Evolutionary conservation across 768 basidiomycete species (phyloP).

Genomic region (Lentinula detonsa): DNA sequence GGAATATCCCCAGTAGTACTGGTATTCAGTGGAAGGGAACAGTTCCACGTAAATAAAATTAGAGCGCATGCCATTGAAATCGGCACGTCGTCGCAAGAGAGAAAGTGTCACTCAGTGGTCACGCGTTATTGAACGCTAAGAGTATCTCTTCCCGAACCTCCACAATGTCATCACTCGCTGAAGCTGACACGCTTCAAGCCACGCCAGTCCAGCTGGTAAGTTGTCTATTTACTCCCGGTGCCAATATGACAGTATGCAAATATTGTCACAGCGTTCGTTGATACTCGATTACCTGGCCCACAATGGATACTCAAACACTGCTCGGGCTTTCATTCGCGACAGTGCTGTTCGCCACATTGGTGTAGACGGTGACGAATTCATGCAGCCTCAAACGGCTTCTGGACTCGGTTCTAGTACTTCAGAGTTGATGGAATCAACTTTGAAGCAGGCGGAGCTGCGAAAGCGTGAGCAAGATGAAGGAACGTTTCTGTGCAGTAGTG

Average conservation of each 20-base stretch:
- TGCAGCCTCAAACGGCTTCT: conserved; percentile 10
- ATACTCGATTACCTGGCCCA: conserved; percentile 78
- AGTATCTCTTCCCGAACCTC: background rate
- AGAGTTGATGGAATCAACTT: conserved; percentile 29
- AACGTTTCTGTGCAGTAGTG: conserved; percentile 3
- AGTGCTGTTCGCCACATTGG: conserved; percentile 58
- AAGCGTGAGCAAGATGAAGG: conserved; percentile 38
- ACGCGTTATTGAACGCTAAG: background rate
- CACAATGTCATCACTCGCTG: background rate
- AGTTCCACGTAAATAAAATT: background rate
- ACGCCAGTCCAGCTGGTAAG: background rate
- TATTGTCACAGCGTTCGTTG: conserved; percentile 44
- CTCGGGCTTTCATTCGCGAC: conserved; percentile 60
- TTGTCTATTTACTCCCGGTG: background rate
- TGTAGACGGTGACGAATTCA: conserved; percentile 64
- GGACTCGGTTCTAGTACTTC: background rate
- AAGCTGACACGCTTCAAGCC: background rate
- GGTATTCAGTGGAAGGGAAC: background rate
- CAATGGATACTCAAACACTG: conserved; percentile 66
- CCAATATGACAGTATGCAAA: background rate
- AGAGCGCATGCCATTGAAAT: background rate
- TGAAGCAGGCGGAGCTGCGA: conserved; percentile 45
- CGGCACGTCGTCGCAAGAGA: background rate
- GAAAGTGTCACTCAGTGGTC: background rate
- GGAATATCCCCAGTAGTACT: background rate